phyloP scores from a whole-genome alignment of 768 basidiomycete genomes.

The Termitomyces titanicus region DNA sequence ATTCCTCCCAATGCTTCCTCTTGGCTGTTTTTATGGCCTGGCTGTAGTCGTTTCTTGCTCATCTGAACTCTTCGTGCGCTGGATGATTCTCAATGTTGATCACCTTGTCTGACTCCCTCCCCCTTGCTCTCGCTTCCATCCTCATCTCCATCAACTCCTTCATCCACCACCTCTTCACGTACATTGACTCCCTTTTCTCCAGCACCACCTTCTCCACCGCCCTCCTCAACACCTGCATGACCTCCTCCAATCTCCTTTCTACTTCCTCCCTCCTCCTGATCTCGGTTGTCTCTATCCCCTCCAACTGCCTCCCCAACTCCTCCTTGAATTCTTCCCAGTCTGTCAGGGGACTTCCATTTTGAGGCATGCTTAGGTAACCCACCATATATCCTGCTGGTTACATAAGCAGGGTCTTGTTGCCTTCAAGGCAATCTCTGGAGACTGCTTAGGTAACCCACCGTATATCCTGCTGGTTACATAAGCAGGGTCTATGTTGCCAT shows the following conservation, averaged over 20 bases:
- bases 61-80: constrained; percentile 12
- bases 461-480: no score
- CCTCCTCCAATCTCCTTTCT: background rate
- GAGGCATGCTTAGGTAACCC: no score
- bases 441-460: no score
- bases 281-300: background rate
- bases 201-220: background rate
- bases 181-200: background rate
- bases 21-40: background rate
- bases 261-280: background rate
- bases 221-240: background rate
- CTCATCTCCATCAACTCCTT: background rate
- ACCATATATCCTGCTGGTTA: no score
- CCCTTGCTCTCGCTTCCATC: background rate
- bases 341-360: no score
- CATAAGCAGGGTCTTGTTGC: no score
- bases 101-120: background rate
- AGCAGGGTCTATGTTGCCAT: no score
- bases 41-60: background rate
- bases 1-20: constrained; percentile 20
- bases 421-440: no score
- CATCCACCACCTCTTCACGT: background rate
- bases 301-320: background rate
- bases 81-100: constrained; percentile 16
- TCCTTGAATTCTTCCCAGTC: no score